Conservation (phyloP, 352 stramenopile species). For the Phytopythium kandeliae region DNA sequence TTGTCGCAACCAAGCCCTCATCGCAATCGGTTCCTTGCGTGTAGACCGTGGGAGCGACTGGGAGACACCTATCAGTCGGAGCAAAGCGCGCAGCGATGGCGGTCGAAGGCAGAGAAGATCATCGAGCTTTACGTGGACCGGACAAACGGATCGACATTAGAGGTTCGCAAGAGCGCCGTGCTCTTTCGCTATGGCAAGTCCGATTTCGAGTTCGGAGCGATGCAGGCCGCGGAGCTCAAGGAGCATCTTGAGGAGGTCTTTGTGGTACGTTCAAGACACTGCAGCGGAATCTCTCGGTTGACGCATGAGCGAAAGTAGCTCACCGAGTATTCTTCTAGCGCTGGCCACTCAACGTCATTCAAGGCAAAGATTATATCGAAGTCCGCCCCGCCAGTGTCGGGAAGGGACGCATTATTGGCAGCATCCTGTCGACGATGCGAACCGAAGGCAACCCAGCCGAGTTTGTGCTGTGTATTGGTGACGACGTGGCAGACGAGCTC, state of each 20-base stretch:
- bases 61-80: conserved; percentile 58
- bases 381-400: conserved; percentile 96
- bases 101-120: conserved; percentile 91
- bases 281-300: not conserved
- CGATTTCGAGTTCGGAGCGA: conserved; percentile 96
- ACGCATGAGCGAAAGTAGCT: not conserved
- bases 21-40: not conserved
- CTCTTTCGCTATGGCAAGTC: conserved; percentile 98
- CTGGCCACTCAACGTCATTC: conserved; percentile 74
- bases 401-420: conserved; percentile 94
- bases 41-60: conserved; percentile 56
- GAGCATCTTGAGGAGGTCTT: conserved; percentile 95
- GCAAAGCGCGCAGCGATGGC: conserved; percentile 81
- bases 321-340: conserved; percentile 14
- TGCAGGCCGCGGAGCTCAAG: conserved; percentile 97
- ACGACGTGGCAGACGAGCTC: conserved; percentile 98
- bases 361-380: conserved; percentile 97
- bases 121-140: conserved; percentile 98
- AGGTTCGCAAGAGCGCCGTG: conserved; percentile 96
- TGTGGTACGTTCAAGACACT: conserved; percentile 17
- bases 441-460: conserved; percentile 78
- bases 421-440: conserved; percentile 86
- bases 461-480: conserved; percentile 96
- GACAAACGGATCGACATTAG: conserved; percentile 98
- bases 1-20: not conserved